Percentiles rank a stretch among this genome's conserved stretches.
Conservation (phyloP, 2,329 filamentous ascomycete species). For the Pestalotiopsis sp. region DNA sequence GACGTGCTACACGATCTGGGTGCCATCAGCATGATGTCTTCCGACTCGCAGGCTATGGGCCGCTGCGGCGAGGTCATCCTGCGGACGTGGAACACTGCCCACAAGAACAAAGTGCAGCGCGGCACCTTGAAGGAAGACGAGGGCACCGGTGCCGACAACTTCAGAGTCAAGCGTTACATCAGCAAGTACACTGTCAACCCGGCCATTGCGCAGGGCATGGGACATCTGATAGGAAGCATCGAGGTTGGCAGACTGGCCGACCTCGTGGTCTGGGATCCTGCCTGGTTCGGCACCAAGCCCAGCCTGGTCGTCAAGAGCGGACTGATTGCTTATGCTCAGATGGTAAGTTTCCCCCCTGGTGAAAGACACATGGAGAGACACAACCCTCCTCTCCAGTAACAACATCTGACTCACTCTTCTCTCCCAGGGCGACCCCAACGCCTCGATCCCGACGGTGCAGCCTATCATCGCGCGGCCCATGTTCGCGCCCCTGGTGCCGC, state of each 20-base stretch:
- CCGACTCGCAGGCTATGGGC: slow-evolving; percentile 95
- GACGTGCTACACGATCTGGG: slow-evolving; percentile 94
- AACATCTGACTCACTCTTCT: background rate
- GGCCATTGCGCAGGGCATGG: slow-evolving; percentile 87
- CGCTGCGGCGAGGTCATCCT: slow-evolving; percentile 92
- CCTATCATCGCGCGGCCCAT: slow-evolving; percentile 83
- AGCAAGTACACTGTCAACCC: slow-evolving; percentile 98
- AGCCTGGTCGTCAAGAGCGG: slow-evolving; percentile 82
- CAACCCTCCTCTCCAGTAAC: background rate
- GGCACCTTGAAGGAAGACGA: slow-evolving; percentile 77
- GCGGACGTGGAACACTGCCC: slow-evolving; percentile 94
- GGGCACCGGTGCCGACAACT: slow-evolving; percentile 82
- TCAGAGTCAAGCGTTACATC: slow-evolving; percentile 87
- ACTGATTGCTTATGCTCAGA: slow-evolving; percentile 79
- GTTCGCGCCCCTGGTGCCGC: slow-evolving; percentile 77
- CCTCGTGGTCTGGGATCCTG: slow-evolving; percentile 83
- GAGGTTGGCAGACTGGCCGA: slow-evolving; percentile 91
- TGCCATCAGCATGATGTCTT: slow-evolving; percentile 97
- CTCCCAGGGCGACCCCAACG: slow-evolving; percentile 73
- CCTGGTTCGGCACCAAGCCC: slow-evolving; percentile 87
- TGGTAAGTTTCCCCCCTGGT: slow-evolving; percentile 57
- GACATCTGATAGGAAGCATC: slow-evolving; percentile 81
- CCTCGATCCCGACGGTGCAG: slow-evolving; percentile 85
- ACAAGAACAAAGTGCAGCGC: slow-evolving; percentile 92
- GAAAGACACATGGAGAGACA: too few relatives aligned